Evolutionary conservation across 1,284 basidiomycete genomes (phyloP), one percentile per base, ranked within the genome.

Genomic region (Microbotryum intermedium): DNA sequence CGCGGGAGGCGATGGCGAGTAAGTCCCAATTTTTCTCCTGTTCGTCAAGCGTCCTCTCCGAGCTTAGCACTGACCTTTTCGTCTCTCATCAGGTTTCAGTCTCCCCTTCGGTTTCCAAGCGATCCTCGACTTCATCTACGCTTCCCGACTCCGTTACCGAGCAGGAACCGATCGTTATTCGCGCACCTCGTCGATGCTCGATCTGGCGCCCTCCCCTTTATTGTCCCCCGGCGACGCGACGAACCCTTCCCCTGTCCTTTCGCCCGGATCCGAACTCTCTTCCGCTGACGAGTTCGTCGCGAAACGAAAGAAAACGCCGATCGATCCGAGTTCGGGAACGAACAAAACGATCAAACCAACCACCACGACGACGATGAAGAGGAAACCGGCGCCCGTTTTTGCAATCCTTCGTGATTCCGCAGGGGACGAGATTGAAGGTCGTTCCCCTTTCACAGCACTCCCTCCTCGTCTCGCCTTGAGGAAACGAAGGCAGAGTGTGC

Each of bases 371-470:
- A 23, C 60, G 2, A 30, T 57, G 45, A 67, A 60, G 45, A 39
- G 49, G n/a, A n/a, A 44, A 45, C n/a, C 45, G 47, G 25, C 44
- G 6, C 43, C 59, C 57, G 8, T 29, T 50, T 3, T 50, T 50
- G 18, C 56, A 56, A 25, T 43, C 50, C 16, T 51, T 50, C 18
- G 47, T 20, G 46, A 7, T 21, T 26, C 30, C 23, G 18, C 55
- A 57, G 20, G 48, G 47, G 21, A 18, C 13, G 16, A 39, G 18
- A 39, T 39, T 39, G 53, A 54, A 4, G 48, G 9, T 13, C 57
- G 54, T 13, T 65, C 62, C 13, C 65, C 65, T 9, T 67, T 67
- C 48, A 65, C 65, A 2, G 65, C 65, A 16, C 58, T 65, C 1
- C 65, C 65, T 6, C 65, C 65, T 6, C 58, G 60, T 1, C 52